Evolutionary conservation across 306 rosid genomes (phyloP).

Genomic region (Medicago ruthenica): DNA sequence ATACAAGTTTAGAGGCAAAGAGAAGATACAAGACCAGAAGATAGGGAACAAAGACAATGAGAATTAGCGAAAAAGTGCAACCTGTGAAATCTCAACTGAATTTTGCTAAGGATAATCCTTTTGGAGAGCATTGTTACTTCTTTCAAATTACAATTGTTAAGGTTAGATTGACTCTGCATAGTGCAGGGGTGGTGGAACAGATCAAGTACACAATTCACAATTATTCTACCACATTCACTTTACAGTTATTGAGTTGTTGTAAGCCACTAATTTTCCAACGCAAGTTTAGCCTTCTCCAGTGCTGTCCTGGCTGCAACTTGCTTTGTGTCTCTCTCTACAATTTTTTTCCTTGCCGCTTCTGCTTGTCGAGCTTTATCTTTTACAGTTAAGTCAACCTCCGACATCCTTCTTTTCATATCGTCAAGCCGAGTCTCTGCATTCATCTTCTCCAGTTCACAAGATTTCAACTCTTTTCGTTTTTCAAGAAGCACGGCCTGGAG

Average conservation of each 20-base stretch:
- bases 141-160: neutral
- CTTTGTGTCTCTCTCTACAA: constrained; percentile 22
- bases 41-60: no score
- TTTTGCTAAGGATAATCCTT: neutral
- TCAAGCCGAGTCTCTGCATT: constrained; percentile 35
- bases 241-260: neutral
- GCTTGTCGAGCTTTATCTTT: constrained; percentile 22
- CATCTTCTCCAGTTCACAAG: constrained; percentile 29
- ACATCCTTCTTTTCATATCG: constrained; percentile 15
- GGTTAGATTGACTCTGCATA: neutral
- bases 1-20: no score
- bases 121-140: neutral
- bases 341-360: neutral
- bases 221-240: constrained; percentile 8
- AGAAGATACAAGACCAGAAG: no score
- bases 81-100: neutral
- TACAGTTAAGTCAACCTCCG: constrained; percentile 10
- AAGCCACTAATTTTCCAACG: constrained; percentile 18
- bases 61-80: no score
- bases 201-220: neutral
- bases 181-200: neutral
- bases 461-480: constrained; percentile 24
- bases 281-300: constrained; percentile 39
- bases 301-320: constrained; percentile 37
- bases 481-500: constrained; percentile 39